Evolutionary conservation across 768 basidiomycete genomes (phyloP).

Genomic region (Lactarius hatsudake): DNA sequence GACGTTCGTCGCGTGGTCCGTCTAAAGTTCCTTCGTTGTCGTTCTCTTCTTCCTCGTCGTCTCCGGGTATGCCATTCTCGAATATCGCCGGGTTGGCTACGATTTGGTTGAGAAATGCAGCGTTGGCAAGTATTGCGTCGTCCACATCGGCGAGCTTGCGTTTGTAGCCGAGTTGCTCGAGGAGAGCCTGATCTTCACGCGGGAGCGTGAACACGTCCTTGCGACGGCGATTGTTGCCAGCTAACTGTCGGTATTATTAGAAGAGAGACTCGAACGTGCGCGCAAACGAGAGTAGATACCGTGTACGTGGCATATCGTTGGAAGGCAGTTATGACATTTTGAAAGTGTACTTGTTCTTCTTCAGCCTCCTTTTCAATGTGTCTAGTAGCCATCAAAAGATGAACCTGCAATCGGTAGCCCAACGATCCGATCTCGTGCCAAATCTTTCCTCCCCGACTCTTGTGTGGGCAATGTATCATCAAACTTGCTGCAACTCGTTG

Average conservation of each 20-base stretch:
- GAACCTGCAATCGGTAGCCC: not conserved
- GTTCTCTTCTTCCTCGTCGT: slow-evolving; percentile 33
- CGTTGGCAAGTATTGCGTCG: slow-evolving; percentile 74
- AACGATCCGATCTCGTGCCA: not conserved
- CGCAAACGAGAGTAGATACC: slow-evolving; percentile 40
- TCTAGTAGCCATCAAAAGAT: slow-evolving; percentile 19
- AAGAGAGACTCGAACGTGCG: not conserved
- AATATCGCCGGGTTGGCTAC: slow-evolving; percentile 83
- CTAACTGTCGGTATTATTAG: slow-evolving; percentile 40
- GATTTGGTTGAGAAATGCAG: slow-evolving; percentile 71
- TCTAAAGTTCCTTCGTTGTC: slow-evolving; percentile 30
- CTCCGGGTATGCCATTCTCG: slow-evolving; percentile 44
- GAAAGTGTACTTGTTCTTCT: slow-evolving; percentile 70
- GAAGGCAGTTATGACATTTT: slow-evolving; percentile 73
- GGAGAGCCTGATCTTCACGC: slow-evolving; percentile 61
- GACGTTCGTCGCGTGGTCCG: slow-evolving; percentile 16
- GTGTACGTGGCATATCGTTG: slow-evolving; percentile 73
- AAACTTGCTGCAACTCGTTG: not conserved
- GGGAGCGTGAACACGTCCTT: slow-evolving; percentile 77
- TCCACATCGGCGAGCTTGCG: slow-evolving; percentile 79
- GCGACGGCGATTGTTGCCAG: slow-evolving; percentile 62
- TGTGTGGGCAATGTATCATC: not conserved
- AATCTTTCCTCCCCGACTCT: not conserved
- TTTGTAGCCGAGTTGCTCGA: slow-evolving; percentile 69
- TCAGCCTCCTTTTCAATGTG: slow-evolving; percentile 33